These are phyloP conservation scores for Ustilago nuda DNA, from an alignment of 1,284 basidiomycete genomes.

Conservation along the genomic window DNA sequence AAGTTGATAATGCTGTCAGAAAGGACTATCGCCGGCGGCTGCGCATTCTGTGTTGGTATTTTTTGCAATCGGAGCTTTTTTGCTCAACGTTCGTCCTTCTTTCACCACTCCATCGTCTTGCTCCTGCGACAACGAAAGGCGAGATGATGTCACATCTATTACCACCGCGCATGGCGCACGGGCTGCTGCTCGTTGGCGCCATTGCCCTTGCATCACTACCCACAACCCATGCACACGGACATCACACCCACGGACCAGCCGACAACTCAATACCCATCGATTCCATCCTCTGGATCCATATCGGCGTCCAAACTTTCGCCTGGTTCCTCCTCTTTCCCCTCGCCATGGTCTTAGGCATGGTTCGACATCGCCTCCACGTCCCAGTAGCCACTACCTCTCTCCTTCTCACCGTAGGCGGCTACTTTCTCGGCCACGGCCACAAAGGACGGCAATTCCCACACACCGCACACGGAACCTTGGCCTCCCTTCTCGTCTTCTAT, in stretches of 20 bases:
- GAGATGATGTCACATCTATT: background rate
- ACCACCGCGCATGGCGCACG: background rate
- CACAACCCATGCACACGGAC: slow-evolving; percentile 48
- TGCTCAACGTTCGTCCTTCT: background rate
- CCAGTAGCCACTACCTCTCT: slow-evolving; percentile 59
- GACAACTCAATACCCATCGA: slow-evolving; percentile 63
- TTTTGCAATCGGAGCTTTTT: background rate
- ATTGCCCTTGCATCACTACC: slow-evolving; percentile 14
- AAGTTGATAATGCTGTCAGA: background rate
- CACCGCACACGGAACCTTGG: slow-evolving; percentile 65
- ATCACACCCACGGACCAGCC: slow-evolving; percentile 51
- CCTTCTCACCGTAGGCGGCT: slow-evolving; percentile 58
- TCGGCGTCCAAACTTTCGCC: slow-evolving; percentile 54
- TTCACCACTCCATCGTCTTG: background rate
- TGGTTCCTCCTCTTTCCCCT: slow-evolving; percentile 66
- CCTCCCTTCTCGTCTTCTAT: slow-evolving; percentile 58
- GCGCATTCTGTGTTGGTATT: background rate
- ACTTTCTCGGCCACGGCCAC: slow-evolving; percentile 63
- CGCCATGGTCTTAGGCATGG: slow-evolving; percentile 66
- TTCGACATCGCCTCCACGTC: slow-evolving; percentile 64
- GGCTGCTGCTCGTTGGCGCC: slow-evolving; percentile 16
- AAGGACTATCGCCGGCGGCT: slow-evolving; percentile 3
- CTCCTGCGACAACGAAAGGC: background rate
- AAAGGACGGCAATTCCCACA: slow-evolving; percentile 63
- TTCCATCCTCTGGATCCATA: slow-evolving; percentile 65